These are phyloP conservation scores for Fusarium decemcellulare DNA, from an alignment of 2,329 filamentous ascomycete species.

Conservation along the genomic window DNA sequence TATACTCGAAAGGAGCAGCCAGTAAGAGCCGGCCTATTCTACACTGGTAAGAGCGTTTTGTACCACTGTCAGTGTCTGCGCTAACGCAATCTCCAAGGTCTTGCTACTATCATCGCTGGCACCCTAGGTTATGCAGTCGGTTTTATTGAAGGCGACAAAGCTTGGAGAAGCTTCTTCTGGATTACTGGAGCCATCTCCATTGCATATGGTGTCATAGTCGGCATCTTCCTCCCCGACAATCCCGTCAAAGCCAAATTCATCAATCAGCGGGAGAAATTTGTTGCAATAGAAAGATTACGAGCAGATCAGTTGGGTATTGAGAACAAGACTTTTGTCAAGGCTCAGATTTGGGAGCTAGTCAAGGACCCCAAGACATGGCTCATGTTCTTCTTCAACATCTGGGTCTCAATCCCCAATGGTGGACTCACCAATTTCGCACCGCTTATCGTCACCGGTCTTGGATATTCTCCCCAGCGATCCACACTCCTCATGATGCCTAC, in stretches of 20 bases:
- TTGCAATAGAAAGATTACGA: slow-evolving; percentile 62
- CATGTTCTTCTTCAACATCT: slow-evolving; percentile 64
- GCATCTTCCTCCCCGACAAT: slow-evolving; percentile 66
- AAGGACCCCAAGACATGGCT: slow-evolving; percentile 72
- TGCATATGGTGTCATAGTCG: slow-evolving; percentile 68
- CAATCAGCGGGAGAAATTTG: slow-evolving; percentile 59
- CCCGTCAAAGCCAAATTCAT: slow-evolving; percentile 66
- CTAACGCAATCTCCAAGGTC: not conserved
- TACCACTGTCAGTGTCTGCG: no score
- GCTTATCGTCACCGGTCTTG: slow-evolving; percentile 9
- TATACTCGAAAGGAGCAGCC: slow-evolving; percentile 46
- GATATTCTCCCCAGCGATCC: not conserved
- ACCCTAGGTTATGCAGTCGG: not conserved
- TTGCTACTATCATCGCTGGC: not conserved
- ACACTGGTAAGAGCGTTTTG: not conserved
- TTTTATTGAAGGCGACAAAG: not conserved
- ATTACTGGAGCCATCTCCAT: slow-evolving; percentile 44
- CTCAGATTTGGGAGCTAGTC: slow-evolving; percentile 61
- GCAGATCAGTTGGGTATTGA: not conserved
- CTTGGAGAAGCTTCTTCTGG: slow-evolving; percentile 28
- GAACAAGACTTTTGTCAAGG: slow-evolving; percentile 56
- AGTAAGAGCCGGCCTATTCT: slow-evolving; percentile 42
- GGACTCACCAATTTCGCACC: slow-evolving; percentile 24
- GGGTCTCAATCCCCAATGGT: slow-evolving; percentile 22
- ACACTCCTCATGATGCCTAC: not conserved